Evolutionary conservation across 2,329 filamentous ascomycete species (phyloP).

Genomic region (Exophiala oligosperma): DNA sequence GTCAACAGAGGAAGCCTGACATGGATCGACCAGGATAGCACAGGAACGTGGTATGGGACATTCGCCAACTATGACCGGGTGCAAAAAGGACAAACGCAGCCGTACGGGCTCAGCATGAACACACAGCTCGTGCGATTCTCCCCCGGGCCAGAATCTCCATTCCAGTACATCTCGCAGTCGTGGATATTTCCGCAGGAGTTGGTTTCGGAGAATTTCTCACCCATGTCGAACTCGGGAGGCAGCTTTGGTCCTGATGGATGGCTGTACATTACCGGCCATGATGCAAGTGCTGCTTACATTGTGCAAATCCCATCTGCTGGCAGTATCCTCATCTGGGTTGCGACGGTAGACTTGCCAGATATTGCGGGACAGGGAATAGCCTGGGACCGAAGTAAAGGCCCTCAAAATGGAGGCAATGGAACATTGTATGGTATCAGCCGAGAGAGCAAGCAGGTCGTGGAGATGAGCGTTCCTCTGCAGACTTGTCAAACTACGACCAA

Average conservation of each 20-base stretch:
- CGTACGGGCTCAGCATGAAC: slow-evolving; percentile 12
- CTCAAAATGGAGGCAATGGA: neutral
- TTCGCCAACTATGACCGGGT: slow-evolving; percentile 13
- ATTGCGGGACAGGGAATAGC: slow-evolving; percentile 10
- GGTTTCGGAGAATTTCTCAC: neutral
- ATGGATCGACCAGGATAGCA: slow-evolving; percentile 11
- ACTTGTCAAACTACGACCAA: neutral
- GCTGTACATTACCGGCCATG: slow-evolving; percentile 11
- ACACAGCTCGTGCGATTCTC: slow-evolving; percentile 9
- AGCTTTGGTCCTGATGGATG: slow-evolving; percentile 12
- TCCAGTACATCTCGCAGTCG: slow-evolving; percentile 6
- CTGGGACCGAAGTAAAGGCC: slow-evolving; percentile 2
- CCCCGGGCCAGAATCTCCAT: slow-evolving; percentile 1
- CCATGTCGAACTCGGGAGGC: slow-evolving; percentile 10
- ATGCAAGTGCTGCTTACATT: neutral
- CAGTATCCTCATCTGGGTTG: slow-evolving; percentile 6
- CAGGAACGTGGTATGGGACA: slow-evolving; percentile 10
- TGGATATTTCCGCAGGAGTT: slow-evolving; percentile 10
- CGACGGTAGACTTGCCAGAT: slow-evolving; percentile 4
- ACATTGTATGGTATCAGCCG: slow-evolving; percentile 9
- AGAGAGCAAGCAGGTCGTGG: slow-evolving; percentile 6
- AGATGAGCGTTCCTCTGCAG: slow-evolving; percentile 8
- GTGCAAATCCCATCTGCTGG: slow-evolving; percentile 5
- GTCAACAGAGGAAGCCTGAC: slow-evolving; percentile 8
- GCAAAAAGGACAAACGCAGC: slow-evolving; percentile 6